Conservation (phyloP, 2,329 filamentous ascomycete genomes). For the Dichotomopilus funicola region DNA sequence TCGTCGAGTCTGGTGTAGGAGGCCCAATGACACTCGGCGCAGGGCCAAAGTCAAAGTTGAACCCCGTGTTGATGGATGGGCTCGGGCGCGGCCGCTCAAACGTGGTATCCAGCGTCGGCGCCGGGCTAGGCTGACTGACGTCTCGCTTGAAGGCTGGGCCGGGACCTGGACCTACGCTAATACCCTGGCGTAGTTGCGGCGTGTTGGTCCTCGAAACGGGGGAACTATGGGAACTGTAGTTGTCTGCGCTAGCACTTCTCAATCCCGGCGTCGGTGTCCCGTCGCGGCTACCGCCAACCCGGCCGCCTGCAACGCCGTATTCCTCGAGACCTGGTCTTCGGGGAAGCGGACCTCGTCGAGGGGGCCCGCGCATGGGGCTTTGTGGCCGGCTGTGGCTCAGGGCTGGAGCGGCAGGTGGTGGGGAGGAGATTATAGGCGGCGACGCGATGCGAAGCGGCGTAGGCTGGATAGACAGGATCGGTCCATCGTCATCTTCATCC, state of each 20-base stretch:
- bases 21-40: slow-evolving; percentile 9
- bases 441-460: slow-evolving; percentile 17
- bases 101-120: slow-evolving; percentile 4
- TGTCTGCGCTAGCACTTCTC: slow-evolving; percentile 11
- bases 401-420: neutral
- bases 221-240: slow-evolving; percentile 14
- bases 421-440: neutral
- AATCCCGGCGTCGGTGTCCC: slow-evolving; percentile 9
- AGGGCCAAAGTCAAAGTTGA: slow-evolving; percentile 24
- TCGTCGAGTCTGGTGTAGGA: slow-evolving; percentile 20
- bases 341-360: slow-evolving; percentile 11
- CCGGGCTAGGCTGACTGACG: slow-evolving; percentile 8
- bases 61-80: slow-evolving; percentile 19
- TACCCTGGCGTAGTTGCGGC: slow-evolving; percentile 16
- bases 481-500: slow-evolving; percentile 19
- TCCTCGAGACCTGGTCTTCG: slow-evolving; percentile 22
- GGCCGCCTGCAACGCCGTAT: slow-evolving; percentile 17
- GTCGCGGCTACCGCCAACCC: slow-evolving; percentile 6
- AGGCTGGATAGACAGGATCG: slow-evolving; percentile 19
- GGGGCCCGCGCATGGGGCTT: slow-evolving; percentile 15
- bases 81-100: slow-evolving; percentile 7
- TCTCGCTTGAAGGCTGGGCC: slow-evolving; percentile 5
- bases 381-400: slow-evolving; percentile 4
- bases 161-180: neutral
- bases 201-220: slow-evolving; percentile 17